Conservation (phyloP, 2,329 filamentous ascomycete species). For the Orbilia blumenaviensis region DNA sequence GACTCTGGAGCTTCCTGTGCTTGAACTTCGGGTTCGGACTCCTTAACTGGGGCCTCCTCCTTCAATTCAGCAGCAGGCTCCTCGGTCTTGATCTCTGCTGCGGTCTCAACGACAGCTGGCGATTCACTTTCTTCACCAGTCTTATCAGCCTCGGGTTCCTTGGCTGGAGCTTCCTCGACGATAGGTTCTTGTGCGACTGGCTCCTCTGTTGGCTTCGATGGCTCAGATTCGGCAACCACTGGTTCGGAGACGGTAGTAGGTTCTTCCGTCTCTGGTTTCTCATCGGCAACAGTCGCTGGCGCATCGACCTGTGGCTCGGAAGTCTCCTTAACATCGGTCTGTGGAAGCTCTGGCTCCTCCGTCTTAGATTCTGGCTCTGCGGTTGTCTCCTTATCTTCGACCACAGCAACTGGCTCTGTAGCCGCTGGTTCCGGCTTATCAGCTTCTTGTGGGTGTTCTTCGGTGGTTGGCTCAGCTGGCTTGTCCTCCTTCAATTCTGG, state of each 20-base stretch:
- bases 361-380: not conserved
- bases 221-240: not conserved
- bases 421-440: not conserved
- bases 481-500: slow-evolving; percentile 12
- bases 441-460: not conserved
- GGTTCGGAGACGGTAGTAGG: not conserved
- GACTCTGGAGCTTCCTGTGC: not conserved
- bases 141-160: slow-evolving; percentile 2
- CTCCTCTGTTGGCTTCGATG: slow-evolving; percentile 11
- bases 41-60: slow-evolving; percentile 13
- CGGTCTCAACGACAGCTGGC: not conserved
- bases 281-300: not conserved
- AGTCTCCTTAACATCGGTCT: not conserved
- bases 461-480: not conserved
- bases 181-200: not conserved
- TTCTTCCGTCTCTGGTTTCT: not conserved
- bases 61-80: not conserved
- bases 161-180: not conserved
- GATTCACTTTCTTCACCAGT: not conserved
- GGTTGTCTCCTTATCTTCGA: not conserved
- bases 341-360: slow-evolving; percentile 14
- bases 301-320: not conserved
- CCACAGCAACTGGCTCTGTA: not conserved
- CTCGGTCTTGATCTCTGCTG: not conserved
- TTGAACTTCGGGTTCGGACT: not conserved